These are phyloP conservation scores for Diaporthe velutina DNA, from an alignment of 2,329 filamentous ascomycete genomes.

Conservation along the genomic window DNA sequence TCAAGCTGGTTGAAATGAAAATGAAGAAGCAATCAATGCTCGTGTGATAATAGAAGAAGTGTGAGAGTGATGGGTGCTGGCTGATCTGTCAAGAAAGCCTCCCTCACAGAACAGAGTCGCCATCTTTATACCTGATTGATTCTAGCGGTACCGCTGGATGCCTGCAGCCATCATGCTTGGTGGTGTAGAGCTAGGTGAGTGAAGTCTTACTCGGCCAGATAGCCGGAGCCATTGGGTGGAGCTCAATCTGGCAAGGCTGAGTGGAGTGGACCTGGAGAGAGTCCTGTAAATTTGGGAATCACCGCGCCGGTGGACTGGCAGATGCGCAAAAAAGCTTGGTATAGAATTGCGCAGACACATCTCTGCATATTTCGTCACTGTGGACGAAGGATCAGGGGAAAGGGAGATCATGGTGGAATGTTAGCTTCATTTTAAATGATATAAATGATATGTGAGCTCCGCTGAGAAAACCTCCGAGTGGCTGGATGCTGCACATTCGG, in stretches of 20 bases:
- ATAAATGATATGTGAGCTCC: slow-evolving; percentile 29
- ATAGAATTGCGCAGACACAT: not conserved
- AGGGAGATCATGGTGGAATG: not conserved
- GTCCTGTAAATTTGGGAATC: slow-evolving; percentile 10
- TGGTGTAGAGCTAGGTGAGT: slow-evolving; percentile 6
- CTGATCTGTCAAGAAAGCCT: not conserved
- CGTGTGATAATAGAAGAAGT: not conserved
- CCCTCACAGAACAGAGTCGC: not conserved
- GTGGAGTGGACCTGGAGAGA: not conserved
- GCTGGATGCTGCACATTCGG: not conserved
- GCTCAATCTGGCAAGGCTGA: slow-evolving; percentile 27
- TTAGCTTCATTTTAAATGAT: slow-evolving; percentile 26
- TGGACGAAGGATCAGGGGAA: slow-evolving; percentile 8
- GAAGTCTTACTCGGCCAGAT: slow-evolving; percentile 20
- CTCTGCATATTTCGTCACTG: slow-evolving; percentile 1
- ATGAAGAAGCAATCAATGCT: slow-evolving; percentile 21
- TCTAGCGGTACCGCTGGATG: not conserved
- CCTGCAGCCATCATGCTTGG: not conserved
- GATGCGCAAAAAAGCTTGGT: slow-evolving; percentile 18
- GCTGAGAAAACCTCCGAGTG: slow-evolving; percentile 15
- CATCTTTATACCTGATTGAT: not conserved
- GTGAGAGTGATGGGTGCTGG: not conserved
- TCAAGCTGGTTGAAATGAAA: slow-evolving; percentile 15
- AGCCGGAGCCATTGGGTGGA: slow-evolving; percentile 18
- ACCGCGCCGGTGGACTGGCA: not conserved